These are phyloP conservation scores for Cyclotella cryptica DNA, from an alignment of 108 stramenopile species.

Conservation along the genomic window DNA sequence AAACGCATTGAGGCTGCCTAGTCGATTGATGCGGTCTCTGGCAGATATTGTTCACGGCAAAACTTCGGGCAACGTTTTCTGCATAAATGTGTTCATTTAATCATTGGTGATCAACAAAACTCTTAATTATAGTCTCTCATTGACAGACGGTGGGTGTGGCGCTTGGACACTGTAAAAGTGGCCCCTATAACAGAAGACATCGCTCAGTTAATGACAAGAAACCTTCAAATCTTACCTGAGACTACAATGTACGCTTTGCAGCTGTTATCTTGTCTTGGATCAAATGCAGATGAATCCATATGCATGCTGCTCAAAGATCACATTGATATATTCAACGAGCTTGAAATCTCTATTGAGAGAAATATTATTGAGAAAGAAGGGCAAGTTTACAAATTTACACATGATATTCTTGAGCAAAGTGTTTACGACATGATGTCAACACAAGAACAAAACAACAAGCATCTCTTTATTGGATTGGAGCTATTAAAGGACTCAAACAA, in stretches of 20 bases:
- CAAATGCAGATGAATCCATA: conserved; percentile 5
- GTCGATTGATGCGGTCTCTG: conserved; percentile 13
- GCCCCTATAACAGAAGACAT: conserved; percentile 1
- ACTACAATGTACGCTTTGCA: conserved; percentile 2
- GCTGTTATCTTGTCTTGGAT: conserved; percentile 24
- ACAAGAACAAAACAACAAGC: background rate
- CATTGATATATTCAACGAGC: background rate
- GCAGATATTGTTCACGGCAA: conserved; percentile 17
- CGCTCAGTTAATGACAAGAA: conserved; percentile 13
- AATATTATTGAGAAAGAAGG: conserved; percentile 18
- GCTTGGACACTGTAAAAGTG: conserved; percentile 10
- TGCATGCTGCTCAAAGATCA: background rate
- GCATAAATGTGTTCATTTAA: conserved; percentile 10
- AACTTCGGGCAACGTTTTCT: conserved; percentile 25
- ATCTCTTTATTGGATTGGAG: conserved; percentile 18
- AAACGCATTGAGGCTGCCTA: conserved; percentile 13
- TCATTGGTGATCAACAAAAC: conserved; percentile 12
- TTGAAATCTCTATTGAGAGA: conserved; percentile 8
- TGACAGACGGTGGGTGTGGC: conserved; percentile 31
- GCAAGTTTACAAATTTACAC: conserved; percentile 9
- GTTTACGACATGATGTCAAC: background rate
- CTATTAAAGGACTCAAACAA: background rate
- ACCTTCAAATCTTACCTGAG: too few relatives aligned
- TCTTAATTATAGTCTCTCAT: conserved; percentile 7
- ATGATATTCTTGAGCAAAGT: too few relatives aligned